phyloP scores from a whole-genome alignment of 2,329 filamentous ascomycete genomes.

The Aureobasidium musti region DNA sequence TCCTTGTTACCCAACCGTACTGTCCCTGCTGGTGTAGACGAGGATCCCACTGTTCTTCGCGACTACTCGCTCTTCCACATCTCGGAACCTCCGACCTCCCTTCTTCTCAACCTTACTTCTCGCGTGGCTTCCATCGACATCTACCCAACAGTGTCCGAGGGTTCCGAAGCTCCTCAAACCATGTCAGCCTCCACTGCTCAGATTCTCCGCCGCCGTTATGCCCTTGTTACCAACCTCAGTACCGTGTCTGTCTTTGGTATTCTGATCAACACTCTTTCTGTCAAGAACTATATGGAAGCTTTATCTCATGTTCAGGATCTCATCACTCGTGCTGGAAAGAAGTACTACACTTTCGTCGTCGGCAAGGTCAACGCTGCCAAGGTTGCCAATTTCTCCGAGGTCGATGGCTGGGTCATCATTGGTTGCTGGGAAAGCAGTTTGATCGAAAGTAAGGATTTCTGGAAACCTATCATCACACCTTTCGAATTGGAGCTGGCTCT shows the following conservation, averaged over 20 bases:
- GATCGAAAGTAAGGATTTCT: slow-evolving; percentile 86
- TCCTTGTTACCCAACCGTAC: slow-evolving; percentile 83
- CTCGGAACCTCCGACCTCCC: slow-evolving; percentile 73
- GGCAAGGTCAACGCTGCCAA: slow-evolving; percentile 96
- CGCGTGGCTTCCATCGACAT: slow-evolving; percentile 78
- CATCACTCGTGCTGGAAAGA: slow-evolving; percentile 82
- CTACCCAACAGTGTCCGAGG: slow-evolving; percentile 59
- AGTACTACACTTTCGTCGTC: slow-evolving; percentile 93
- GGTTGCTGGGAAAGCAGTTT: slow-evolving; percentile 97
- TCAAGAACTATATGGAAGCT: slow-evolving; percentile 84
- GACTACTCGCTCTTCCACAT: slow-evolving; percentile 82
- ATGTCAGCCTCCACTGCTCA: slow-evolving; percentile 56
- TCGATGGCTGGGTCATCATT: slow-evolving; percentile 95
- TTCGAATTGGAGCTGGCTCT: slow-evolving; percentile 85
- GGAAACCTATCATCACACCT: slow-evolving; percentile 86
- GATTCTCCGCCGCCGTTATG: slow-evolving; percentile 81
- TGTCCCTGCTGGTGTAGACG: slow-evolving; percentile 56
- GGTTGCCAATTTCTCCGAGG: slow-evolving; percentile 91
- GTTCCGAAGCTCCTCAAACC: slow-evolving; percentile 37
- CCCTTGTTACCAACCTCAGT: slow-evolving; percentile 75
- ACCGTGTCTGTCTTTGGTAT: slow-evolving; percentile 88
- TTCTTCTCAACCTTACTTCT: slow-evolving; percentile 84
- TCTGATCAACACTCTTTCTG: slow-evolving; percentile 90
- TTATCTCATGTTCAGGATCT: slow-evolving; percentile 70
- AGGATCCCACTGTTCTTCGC: slow-evolving; percentile 55